Conservation (phyloP, 2,329 filamentous ascomycete species). For the Fusarium sp. region DNA sequence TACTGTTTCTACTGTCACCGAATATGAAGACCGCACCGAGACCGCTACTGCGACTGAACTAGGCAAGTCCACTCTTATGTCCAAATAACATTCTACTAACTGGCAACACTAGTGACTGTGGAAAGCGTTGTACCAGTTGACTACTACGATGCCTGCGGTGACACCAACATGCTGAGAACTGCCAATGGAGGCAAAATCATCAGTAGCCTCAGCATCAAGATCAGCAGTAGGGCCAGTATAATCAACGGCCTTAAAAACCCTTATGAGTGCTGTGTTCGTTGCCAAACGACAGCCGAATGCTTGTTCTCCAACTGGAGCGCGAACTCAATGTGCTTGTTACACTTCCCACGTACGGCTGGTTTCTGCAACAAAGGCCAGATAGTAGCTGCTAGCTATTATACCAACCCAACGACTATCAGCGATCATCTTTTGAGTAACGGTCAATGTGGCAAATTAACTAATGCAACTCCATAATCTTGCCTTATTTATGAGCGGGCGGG, state of each 20-base stretch:
- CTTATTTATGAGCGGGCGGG: neutral
- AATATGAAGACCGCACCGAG: no score
- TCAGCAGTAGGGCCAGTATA: neutral
- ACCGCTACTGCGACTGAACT: no score
- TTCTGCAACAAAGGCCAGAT: neutral
- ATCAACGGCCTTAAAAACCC: neutral
- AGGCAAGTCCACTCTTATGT: no score
- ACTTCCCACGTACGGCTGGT: neutral
- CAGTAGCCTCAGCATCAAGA: neutral
- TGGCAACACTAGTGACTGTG: no score
- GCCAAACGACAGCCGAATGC: neutral
- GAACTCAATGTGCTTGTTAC: neutral
- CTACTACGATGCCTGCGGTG: no score
- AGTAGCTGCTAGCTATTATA: neutral
- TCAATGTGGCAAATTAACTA: neutral
- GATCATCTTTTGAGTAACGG: neutral
- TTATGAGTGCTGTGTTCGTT: neutral
- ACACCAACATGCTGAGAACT: neutral
- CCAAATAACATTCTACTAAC: neutral
- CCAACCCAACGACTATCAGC: neutral
- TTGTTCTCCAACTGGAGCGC: neutral
- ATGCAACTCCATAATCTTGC: neutral
- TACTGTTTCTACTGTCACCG: no score
- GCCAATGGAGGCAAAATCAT: neutral
- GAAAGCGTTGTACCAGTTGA: no score